Conservation (phyloP, 148 eudicot species). For the Camellia lanceoleosa region DNA sequence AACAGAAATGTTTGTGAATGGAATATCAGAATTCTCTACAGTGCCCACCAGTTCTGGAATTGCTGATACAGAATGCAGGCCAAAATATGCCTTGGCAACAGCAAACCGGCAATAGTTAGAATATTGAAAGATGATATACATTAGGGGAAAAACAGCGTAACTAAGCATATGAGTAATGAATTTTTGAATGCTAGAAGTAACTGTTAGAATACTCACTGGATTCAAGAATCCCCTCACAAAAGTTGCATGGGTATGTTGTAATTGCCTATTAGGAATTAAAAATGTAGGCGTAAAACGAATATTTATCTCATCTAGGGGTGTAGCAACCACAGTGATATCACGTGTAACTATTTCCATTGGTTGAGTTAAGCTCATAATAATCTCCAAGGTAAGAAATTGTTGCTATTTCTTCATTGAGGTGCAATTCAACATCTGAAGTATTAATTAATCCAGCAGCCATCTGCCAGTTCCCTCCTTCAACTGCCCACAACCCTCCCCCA, state of each 20-base stretch:
- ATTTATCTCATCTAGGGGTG: conserved; percentile 73
- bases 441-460: conserved; percentile 76
- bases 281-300: conserved; percentile 59
- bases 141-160: background rate
- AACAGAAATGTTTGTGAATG: conserved; percentile 75
- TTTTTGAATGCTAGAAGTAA: background rate
- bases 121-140: background rate
- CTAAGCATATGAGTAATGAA: background rate
- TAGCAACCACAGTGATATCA: conserved; percentile 74
- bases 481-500: conserved; percentile 77
- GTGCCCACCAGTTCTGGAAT: conserved; percentile 86
- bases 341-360: conserved; percentile 69
- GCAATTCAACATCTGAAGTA: conserved; percentile 62
- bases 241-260: conserved; percentile 89
- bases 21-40: conserved; percentile 60
- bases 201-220: conserved; percentile 58
- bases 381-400: conserved; percentile 61
- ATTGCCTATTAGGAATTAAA: conserved; percentile 69
- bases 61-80: conserved; percentile 40
- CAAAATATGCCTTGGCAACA: conserved; percentile 69
- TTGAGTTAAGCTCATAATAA: conserved; percentile 74
- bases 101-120: conserved; percentile 11
- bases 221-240: conserved; percentile 79
- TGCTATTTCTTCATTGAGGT: conserved; percentile 70
- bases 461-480: conserved; percentile 96